Conservation (phyloP, 2,329 filamentous ascomycete genomes). For the Ophiocordyceps robertsii region DNA sequence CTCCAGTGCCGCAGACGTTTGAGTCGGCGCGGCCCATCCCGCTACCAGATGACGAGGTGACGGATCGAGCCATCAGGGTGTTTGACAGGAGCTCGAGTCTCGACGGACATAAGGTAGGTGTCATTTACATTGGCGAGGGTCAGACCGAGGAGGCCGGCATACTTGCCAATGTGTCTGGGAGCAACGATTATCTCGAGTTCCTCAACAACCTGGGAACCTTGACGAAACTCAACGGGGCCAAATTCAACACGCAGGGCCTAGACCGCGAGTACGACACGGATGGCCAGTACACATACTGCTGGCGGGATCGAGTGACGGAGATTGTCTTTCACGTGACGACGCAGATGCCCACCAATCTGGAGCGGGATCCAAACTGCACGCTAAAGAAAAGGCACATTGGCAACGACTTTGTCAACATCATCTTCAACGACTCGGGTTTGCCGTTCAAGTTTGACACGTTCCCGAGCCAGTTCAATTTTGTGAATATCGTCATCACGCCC, state of each 20-base stretch:
- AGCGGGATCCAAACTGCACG: conserved; percentile 61
- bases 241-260: conserved; percentile 86
- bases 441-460: conserved; percentile 87
- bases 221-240: conserved; percentile 66
- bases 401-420: conserved; percentile 95
- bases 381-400: conserved; percentile 92
- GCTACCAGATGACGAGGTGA: conserved; percentile 56
- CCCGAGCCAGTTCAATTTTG: conserved; percentile 88
- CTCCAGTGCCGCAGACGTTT: conserved; percentile 43
- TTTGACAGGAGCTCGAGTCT: conserved; percentile 85
- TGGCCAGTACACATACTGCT: conserved; percentile 80
- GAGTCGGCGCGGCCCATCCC: conserved; percentile 58
- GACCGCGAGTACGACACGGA: conserved; percentile 67
- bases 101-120: conserved; percentile 89
- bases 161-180: conserved; percentile 73
- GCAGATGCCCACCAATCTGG: conserved; percentile 85
- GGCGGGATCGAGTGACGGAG: conserved; percentile 89
- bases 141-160: conserved; percentile 77
- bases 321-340: conserved; percentile 93
- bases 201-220: conserved; percentile 70
- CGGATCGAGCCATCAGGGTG: conserved; percentile 58
- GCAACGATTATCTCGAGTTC: conserved; percentile 77
- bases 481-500: conserved; percentile 91
- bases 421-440: conserved; percentile 92
- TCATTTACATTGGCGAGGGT: conserved; percentile 82